Evolutionary conservation across 2,329 filamentous ascomycete species (phyloP).

Genomic region (Aschersonia sp.): DNA sequence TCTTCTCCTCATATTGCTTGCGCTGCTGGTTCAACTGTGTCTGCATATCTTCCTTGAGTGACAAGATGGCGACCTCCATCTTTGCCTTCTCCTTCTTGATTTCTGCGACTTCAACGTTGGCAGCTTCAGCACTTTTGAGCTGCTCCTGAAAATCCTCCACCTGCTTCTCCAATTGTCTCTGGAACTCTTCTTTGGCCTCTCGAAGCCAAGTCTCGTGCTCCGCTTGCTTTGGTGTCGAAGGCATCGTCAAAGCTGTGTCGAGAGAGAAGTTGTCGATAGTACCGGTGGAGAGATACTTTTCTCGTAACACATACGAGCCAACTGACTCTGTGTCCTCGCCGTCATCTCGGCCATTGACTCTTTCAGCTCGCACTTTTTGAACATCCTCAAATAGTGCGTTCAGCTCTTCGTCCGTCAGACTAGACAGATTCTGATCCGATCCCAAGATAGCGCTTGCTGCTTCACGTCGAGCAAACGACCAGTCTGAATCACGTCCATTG

Average conservation of each 20-base stretch:
- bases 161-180: slow-evolving; percentile 66
- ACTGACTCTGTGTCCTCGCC: slow-evolving; percentile 86
- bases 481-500: slow-evolving; percentile 72
- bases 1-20: slow-evolving; percentile 69
- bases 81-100: slow-evolving; percentile 67
- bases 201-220: slow-evolving; percentile 65
- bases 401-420: slow-evolving; percentile 83
- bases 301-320: slow-evolving; percentile 73
- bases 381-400: slow-evolving; percentile 91
- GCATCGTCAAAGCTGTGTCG: slow-evolving; percentile 87
- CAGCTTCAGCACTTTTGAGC: slow-evolving; percentile 59
- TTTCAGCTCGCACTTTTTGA: slow-evolving; percentile 68
- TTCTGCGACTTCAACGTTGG: slow-evolving; percentile 68
- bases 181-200: slow-evolving; percentile 69
- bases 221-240: slow-evolving; percentile 71
- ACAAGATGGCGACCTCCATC: slow-evolving; percentile 70
- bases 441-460: slow-evolving; percentile 86
- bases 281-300: slow-evolving; percentile 91
- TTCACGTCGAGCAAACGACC: slow-evolving; percentile 85
- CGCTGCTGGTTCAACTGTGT: slow-evolving; percentile 72
- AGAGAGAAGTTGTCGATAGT: slow-evolving; percentile 94
- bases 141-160: slow-evolving; percentile 73
- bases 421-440: slow-evolving; percentile 79
- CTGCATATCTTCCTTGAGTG: slow-evolving; percentile 80
- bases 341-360: slow-evolving; percentile 58